Conservation (phyloP, 2,329 filamentous ascomycete species). For the Pseudofabraea citricarpa region DNA sequence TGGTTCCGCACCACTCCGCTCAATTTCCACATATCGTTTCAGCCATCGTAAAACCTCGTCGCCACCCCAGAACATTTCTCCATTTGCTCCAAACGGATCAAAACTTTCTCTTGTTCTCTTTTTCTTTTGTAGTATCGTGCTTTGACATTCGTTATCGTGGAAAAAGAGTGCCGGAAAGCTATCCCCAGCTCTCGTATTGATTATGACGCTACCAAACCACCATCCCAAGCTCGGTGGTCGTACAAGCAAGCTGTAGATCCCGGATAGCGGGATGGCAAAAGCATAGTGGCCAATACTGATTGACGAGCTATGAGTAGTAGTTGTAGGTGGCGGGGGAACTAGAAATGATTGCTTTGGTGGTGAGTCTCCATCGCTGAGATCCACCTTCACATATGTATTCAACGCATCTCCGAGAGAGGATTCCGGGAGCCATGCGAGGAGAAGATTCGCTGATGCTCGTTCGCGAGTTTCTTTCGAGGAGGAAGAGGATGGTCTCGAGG, state of each 20-base stretch:
- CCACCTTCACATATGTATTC: slow-evolving; percentile 91
- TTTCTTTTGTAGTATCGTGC: slow-evolving; percentile 91
- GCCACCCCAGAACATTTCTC: slow-evolving; percentile 94
- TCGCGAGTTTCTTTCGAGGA: slow-evolving; percentile 29
- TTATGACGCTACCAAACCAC: slow-evolving; percentile 96
- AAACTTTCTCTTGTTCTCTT: slow-evolving; percentile 78
- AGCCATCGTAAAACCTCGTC: slow-evolving; percentile 94
- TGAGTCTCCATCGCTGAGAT: slow-evolving; percentile 74
- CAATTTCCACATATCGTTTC: slow-evolving; percentile 74
- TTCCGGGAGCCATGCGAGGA: slow-evolving; percentile 93
- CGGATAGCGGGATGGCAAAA: slow-evolving; percentile 84
- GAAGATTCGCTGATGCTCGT: slow-evolving; percentile 64
- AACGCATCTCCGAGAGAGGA: slow-evolving; percentile 79
- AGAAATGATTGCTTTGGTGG: slow-evolving; percentile 84
- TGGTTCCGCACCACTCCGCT: slow-evolving; percentile 79
- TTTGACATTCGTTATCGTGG: slow-evolving; percentile 94
- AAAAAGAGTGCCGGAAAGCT: slow-evolving; percentile 96
- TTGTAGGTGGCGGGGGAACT: slow-evolving; percentile 84
- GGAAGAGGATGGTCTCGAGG: slow-evolving; percentile 22
- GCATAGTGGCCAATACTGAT: slow-evolving; percentile 72
- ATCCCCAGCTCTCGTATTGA: slow-evolving; percentile 87
- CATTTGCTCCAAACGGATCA: slow-evolving; percentile 80
- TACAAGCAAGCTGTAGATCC: slow-evolving; percentile 86
- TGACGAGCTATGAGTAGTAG: slow-evolving; percentile 67
- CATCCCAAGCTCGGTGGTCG: slow-evolving; percentile 90